These are phyloP conservation scores for Hordeum vulgare DNA, from an alignment of 176 grass and related monocot species.

Conservation along the genomic window MorexV3_pseudomolecules_assembly NC_058519.1:476074809-476075308, in stretches of 20 bases:
- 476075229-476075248: neutral
- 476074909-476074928: neutral
- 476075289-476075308: constrained; percentile 2
- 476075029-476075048: neutral
- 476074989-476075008: neutral
- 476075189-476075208: neutral
- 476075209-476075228: neutral
- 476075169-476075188: neutral
- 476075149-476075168: neutral
- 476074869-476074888: neutral
- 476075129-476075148: neutral
- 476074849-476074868: neutral
- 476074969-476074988: neutral
- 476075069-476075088: neutral
- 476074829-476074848: neutral
- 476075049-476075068: neutral
- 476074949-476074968: neutral
- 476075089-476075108: neutral
- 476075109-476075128: neutral
- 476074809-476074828: neutral
- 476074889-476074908: constrained; percentile 1
- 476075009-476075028: neutral
- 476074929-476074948: neutral
- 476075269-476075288: neutral
- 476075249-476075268: neutral